These are phyloP conservation scores for Ganoderma sinense DNA, from an alignment of 1,284 basidiomycete genomes.

Conservation along the genomic window DNA sequence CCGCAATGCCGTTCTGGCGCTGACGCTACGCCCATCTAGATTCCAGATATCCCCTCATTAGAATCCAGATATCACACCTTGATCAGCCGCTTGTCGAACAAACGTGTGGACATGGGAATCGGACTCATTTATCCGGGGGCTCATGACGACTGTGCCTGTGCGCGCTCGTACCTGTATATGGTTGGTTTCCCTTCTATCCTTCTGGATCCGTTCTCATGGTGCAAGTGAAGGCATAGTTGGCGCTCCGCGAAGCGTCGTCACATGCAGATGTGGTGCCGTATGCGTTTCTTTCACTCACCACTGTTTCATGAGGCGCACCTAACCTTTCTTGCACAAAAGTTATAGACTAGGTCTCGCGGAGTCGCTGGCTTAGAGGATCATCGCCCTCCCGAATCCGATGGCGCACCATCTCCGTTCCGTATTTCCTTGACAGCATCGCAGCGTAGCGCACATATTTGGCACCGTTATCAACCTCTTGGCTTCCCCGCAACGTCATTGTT, in stretches of 20 bases:
- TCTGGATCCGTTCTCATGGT: conserved; percentile 23
- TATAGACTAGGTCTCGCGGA: conserved; percentile 4
- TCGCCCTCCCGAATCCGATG: conserved; percentile 10
- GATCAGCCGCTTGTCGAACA: conserved; percentile 19
- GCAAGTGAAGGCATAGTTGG: conserved; percentile 14
- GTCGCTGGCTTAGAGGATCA: conserved; percentile 16
- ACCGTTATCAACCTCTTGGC: conserved; percentile 17
- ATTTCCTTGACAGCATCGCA: conserved; percentile 8
- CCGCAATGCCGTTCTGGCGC: conserved; percentile 20
- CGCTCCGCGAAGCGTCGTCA: conserved; percentile 25
- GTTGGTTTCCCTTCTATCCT: conserved; percentile 15
- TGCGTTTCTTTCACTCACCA: conserved; percentile 7
- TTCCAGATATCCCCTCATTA: conserved; percentile 12
- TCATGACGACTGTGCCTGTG: conserved; percentile 18
- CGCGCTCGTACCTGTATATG: background rate
- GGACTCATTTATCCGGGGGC: conserved; percentile 24
- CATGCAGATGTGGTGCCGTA: conserved; percentile 12
- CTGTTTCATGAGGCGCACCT: conserved; percentile 10
- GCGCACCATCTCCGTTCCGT: conserved; percentile 5
- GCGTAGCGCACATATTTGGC: conserved; percentile 8
- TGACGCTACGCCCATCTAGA: conserved; percentile 23
- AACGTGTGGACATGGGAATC: conserved; percentile 20
- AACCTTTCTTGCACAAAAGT: conserved; percentile 3
- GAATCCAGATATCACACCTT: conserved; percentile 1
- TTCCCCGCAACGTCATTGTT: conserved; percentile 26